Evolutionary conservation across 192 early-diverging fungal genomes (phyloP).

Genomic region (Coemansia furcata): DNA sequence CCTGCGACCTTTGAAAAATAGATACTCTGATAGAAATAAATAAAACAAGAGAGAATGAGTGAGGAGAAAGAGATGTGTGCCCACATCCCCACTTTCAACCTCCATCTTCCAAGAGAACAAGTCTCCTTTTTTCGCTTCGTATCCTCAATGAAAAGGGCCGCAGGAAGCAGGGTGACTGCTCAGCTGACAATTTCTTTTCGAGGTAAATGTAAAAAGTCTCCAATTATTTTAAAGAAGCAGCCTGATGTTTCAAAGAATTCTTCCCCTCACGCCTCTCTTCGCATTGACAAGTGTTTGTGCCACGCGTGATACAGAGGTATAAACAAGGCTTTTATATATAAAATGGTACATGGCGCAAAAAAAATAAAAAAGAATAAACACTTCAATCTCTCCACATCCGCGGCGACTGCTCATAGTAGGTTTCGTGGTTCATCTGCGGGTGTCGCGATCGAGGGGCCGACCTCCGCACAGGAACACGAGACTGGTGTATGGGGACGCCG

Average conservation of each 20-base stretch:
- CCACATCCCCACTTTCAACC: too few relatives aligned
- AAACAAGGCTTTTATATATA: neutral
- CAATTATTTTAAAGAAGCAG: neutral
- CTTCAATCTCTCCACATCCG: neutral
- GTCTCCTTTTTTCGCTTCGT: too few relatives aligned
- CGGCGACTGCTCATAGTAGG: neutral
- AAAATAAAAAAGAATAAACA: neutral
- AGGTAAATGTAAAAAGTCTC: neutral
- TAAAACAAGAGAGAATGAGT: too few relatives aligned
- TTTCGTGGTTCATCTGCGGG: neutral
- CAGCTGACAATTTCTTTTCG: neutral
- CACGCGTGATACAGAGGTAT: neutral
- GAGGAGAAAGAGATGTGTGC: too few relatives aligned
- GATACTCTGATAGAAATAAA: too few relatives aligned
- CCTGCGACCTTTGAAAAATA: too few relatives aligned
- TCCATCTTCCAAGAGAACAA: too few relatives aligned
- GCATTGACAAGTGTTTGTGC: too few relatives aligned
- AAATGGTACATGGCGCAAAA: neutral
- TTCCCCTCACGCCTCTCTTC: neutral
- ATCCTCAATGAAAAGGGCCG: neutral
- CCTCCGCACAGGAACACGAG: neutral
- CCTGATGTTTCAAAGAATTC: neutral
- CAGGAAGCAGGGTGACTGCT: neutral
- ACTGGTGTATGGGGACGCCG: constrained; percentile 20
- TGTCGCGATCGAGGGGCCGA: neutral